These are phyloP conservation scores for Tetrahymena thermophila DNA, from an alignment of 73 alveolate species.

Conservation along the genomic window DNA sequence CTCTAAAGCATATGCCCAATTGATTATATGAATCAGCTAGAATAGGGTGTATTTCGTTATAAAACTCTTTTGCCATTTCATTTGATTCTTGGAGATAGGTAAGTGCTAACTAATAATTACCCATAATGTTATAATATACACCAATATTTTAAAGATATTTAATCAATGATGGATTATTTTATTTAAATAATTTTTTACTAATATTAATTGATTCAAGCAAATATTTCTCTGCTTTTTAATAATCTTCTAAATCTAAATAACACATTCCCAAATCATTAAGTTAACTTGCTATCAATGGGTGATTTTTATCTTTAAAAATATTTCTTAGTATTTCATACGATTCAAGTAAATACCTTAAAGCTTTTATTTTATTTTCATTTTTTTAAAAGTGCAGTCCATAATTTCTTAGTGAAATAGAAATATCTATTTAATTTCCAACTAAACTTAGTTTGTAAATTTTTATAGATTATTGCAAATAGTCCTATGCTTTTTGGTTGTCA, in stretches of 20 bases:
- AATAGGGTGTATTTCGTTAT: neutral
- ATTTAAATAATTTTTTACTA: neutral
- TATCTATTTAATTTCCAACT: neutral
- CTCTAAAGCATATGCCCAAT: neutral
- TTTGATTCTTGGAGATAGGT: neutral
- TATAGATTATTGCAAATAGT: neutral
- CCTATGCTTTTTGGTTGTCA: neutral
- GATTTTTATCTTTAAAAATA: too few species aligned
- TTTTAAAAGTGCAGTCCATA: neutral
- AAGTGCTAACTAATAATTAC: neutral
- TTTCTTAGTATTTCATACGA: neutral
- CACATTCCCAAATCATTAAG: neutral
- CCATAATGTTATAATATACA: too few species aligned
- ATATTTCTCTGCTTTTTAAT: neutral
- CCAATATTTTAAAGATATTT: neutral
- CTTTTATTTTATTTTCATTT: neutral
- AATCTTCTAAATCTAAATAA: neutral
- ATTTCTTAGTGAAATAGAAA: neutral
- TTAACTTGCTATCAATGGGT: neutral
- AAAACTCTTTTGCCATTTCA: neutral
- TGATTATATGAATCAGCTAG: neutral
- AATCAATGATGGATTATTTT: neutral
- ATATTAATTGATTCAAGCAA: neutral
- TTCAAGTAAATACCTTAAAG: neutral
- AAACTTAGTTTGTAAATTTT: too few species aligned